phyloP scores from a whole-genome alignment of 495 filamentous ascomycete species.

The Parachaetomium inaequale region DNA sequence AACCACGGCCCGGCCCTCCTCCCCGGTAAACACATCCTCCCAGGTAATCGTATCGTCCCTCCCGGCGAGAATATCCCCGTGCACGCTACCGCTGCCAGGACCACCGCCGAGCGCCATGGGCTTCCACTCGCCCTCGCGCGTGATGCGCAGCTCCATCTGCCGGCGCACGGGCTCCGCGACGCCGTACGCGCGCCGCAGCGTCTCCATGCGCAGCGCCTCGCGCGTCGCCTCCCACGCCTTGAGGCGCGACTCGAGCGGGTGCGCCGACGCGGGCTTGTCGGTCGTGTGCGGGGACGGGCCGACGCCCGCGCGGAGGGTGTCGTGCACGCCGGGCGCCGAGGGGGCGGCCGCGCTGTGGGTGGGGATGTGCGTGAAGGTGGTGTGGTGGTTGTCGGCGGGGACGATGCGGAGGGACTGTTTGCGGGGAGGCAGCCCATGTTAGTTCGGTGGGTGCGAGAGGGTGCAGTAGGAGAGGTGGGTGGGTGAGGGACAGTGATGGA shows the following conservation, averaged over 20 bases:
- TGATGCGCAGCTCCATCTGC: constrained; percentile 93
- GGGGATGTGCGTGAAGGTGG: constrained; percentile 56
- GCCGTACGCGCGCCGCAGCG: constrained; percentile 77
- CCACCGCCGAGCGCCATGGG: constrained; percentile 44
- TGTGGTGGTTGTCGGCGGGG: constrained; percentile 58
- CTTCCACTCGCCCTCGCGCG: constrained; percentile 52
- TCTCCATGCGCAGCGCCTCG: constrained; percentile 80
- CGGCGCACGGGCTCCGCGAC: constrained; percentile 90
- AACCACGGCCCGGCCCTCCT: constrained; percentile 64
- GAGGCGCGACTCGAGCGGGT: constrained; percentile 90
- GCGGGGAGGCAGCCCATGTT: not conserved
- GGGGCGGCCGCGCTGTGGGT: constrained; percentile 63
- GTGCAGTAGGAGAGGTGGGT: constrained; percentile 5
- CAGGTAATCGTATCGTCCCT: constrained; percentile 70
- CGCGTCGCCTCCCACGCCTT: constrained; percentile 80
- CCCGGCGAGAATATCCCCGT: constrained; percentile 80
- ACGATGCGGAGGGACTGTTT: constrained; percentile 82
- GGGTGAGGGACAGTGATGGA: constrained; percentile 4
- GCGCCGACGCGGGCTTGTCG: constrained; percentile 53
- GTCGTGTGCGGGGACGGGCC: constrained; percentile 49
- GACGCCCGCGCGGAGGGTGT: constrained; percentile 81
- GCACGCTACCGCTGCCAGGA: constrained; percentile 42
- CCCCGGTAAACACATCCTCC: constrained; percentile 85
- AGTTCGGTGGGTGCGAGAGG: not conserved
- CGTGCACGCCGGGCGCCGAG: constrained; percentile 85